A percentile compares a stretch with the other conserved stretches of the same genome.
Evolutionary conservation across 352 stramenopile genomes (phyloP).

Genomic region (Pythium aquatile): DNA sequence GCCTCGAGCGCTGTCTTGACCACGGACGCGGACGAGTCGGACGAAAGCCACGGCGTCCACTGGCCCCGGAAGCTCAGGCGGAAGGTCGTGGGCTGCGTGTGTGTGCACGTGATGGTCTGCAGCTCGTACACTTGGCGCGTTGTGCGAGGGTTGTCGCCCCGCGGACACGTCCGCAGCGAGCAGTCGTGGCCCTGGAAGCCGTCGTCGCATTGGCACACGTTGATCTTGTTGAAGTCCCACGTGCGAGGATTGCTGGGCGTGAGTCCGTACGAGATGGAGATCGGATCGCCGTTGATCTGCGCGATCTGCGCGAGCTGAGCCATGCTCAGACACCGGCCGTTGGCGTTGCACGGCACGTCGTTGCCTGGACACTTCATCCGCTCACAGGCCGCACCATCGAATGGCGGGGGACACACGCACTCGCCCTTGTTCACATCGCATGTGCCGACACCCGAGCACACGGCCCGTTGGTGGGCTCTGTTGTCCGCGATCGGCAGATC

Average conservation of each 20-base stretch:
- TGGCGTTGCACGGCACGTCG: slow-evolving; percentile 53
- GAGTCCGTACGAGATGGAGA: slow-evolving; percentile 55
- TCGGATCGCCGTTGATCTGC: slow-evolving; percentile 46
- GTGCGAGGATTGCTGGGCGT: slow-evolving; percentile 66
- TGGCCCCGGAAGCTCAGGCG: slow-evolving; percentile 62
- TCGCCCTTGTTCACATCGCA: slow-evolving; percentile 63
- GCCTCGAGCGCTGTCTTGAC: slow-evolving; percentile 44
- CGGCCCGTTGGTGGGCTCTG: slow-evolving; percentile 42
- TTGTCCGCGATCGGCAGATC: slow-evolving; percentile 58
- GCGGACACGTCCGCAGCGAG: slow-evolving; percentile 51
- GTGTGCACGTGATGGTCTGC: slow-evolving; percentile 55
- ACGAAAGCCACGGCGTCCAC: slow-evolving; percentile 36
- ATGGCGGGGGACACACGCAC: slow-evolving; percentile 59
- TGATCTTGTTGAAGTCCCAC: slow-evolving; percentile 89
- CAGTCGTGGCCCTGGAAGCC: slow-evolving; percentile 88
- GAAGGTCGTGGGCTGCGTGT: slow-evolving; percentile 48
- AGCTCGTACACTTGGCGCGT: slow-evolving; percentile 55
- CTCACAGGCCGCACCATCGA: slow-evolving; percentile 68
- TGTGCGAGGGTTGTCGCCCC: slow-evolving; percentile 69
- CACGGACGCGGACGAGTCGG: slow-evolving; percentile 31
- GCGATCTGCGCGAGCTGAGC: slow-evolving; percentile 53
- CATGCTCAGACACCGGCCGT: slow-evolving; percentile 73
- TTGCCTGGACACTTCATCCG: slow-evolving; percentile 62
- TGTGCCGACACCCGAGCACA: slow-evolving; percentile 68
- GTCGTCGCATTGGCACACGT: slow-evolving; percentile 85